phyloP scores from a whole-genome alignment of 2,329 filamentous ascomycete genomes.

The Trichoderma cornu-damae region DNA sequence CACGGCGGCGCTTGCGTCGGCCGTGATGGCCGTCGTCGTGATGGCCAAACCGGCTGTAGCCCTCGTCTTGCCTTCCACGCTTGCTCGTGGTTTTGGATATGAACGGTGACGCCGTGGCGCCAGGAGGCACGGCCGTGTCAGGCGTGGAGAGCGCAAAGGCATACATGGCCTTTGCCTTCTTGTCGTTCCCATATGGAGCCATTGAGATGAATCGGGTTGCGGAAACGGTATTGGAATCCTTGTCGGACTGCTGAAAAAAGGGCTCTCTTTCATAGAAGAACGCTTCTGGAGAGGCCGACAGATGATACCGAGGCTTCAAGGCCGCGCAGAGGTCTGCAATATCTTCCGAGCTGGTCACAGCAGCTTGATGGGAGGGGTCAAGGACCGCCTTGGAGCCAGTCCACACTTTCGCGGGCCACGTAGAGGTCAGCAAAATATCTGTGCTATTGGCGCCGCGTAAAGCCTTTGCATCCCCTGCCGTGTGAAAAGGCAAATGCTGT shows the following conservation, averaged over 20 bases:
- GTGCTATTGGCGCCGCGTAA: slow-evolving; percentile 71
- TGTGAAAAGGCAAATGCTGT: slow-evolving; percentile 72
- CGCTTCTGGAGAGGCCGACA: slow-evolving; percentile 60
- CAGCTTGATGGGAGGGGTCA: slow-evolving; percentile 46
- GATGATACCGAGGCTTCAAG: slow-evolving; percentile 88
- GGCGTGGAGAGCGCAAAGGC: slow-evolving; percentile 67
- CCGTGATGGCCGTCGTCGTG: slow-evolving; percentile 41
- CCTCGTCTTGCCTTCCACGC: slow-evolving; percentile 44
- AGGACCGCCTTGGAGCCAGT: slow-evolving; percentile 60
- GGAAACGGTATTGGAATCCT: slow-evolving; percentile 45
- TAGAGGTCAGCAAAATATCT: slow-evolving; percentile 80
- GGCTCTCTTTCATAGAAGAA: slow-evolving; percentile 89
- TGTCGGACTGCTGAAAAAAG: slow-evolving; percentile 64
- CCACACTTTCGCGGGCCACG: slow-evolving; percentile 76
- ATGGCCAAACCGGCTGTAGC: slow-evolving; percentile 52
- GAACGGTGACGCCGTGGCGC: slow-evolving; percentile 73
- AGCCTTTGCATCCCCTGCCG: slow-evolving; percentile 67
- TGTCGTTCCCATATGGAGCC: slow-evolving; percentile 67
- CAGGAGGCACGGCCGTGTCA: slow-evolving; percentile 60
- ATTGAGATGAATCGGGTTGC: slow-evolving; percentile 89
- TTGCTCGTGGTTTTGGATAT: slow-evolving; percentile 49
- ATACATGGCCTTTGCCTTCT: slow-evolving; percentile 76
- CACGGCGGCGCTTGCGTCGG: slow-evolving; percentile 42
- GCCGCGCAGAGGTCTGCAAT: slow-evolving; percentile 72
- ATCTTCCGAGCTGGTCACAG: slow-evolving; percentile 54